Percentiles rank a stretch among this genome's conserved stretches.
These are phyloP conservation scores for Candida vaughaniae DNA, from an alignment of 805 yeast genomes.

Conservation along the genomic window DNA sequence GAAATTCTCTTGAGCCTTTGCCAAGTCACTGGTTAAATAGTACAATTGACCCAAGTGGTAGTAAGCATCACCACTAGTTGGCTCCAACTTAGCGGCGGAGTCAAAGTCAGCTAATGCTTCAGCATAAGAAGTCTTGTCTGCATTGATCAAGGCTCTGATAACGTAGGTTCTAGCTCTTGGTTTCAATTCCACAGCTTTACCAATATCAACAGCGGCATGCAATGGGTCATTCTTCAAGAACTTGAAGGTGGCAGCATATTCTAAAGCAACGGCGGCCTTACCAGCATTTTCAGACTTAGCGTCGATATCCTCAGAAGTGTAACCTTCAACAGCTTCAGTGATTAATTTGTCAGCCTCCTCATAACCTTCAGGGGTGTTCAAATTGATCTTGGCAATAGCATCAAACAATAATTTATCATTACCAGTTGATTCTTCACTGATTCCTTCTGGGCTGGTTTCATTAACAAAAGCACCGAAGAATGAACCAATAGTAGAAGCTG, in stretches of 20 bases:
- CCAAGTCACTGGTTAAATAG: slow-evolving; percentile 75
- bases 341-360: slow-evolving; percentile 59
- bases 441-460: slow-evolving; percentile 49
- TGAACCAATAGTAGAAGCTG: slow-evolving; percentile 79
- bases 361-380: slow-evolving; percentile 57
- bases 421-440: slow-evolving; percentile 52
- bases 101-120: slow-evolving; percentile 67
- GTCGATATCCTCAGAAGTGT: slow-evolving; percentile 31
- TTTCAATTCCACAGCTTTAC: slow-evolving; percentile 59
- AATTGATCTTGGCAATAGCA: slow-evolving; percentile 57
- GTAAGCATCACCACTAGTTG: slow-evolving; percentile 75
- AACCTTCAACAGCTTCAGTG: slow-evolving; percentile 57
- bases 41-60: slow-evolving; percentile 94
- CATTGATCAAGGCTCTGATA: slow-evolving; percentile 75
- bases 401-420: slow-evolving; percentile 65
- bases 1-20: slow-evolving; percentile 71
- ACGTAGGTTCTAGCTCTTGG: slow-evolving; percentile 85
- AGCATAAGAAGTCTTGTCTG: slow-evolving; percentile 68
- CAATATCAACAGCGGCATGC: slow-evolving; percentile 61
- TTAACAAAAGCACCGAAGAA: slow-evolving; percentile 83
- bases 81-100: slow-evolving; percentile 65
- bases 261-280: slow-evolving; percentile 67
- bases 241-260: slow-evolving; percentile 77
- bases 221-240: slow-evolving; percentile 76
- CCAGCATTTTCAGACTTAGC: slow-evolving; percentile 38